Evolutionary conservation across 1,284 basidiomycete species (phyloP).

Genomic region (Ustilago vetiveriae): DNA sequence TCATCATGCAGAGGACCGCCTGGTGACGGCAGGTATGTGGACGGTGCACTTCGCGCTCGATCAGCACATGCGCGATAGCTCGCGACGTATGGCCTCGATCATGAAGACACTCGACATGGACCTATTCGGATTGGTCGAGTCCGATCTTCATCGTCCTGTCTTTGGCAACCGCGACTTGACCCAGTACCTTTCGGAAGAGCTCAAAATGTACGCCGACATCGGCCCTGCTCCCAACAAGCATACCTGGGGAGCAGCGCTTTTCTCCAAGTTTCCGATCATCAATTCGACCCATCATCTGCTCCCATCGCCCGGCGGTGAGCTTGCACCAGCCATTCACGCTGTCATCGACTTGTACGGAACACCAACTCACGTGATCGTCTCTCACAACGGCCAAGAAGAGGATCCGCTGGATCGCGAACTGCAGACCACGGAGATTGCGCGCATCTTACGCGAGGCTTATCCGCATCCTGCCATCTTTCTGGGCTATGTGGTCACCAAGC

Average conservation of each 20-base stretch:
- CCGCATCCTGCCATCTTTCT: constrained; percentile 85
- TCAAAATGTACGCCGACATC: constrained; percentile 77
- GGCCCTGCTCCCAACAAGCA: constrained; percentile 89
- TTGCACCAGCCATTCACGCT: constrained; percentile 81
- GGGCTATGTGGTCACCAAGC: constrained; percentile 76
- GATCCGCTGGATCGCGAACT: constrained; percentile 86
- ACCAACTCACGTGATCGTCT: constrained; percentile 81
- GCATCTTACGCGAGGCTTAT: constrained; percentile 78
- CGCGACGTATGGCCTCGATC: constrained; percentile 77
- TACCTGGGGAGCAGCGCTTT: constrained; percentile 75
- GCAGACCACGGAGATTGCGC: constrained; percentile 82
- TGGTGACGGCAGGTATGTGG: constrained; percentile 90
- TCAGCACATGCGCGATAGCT: constrained; percentile 62
- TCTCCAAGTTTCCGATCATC: constrained; percentile 81
- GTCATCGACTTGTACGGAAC: constrained; percentile 84
- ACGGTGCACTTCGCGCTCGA: constrained; percentile 70
- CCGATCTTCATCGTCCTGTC: constrained; percentile 82
- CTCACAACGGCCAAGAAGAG: constrained; percentile 93
- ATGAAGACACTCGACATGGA: constrained; percentile 69
- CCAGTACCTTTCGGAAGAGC: constrained; percentile 70
- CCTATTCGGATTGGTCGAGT: constrained; percentile 76
- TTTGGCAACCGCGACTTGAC: constrained; percentile 83
- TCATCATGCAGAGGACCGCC: constrained; percentile 75
- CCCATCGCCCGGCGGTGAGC: constrained; percentile 81
- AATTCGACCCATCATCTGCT: constrained; percentile 87